These are phyloP conservation scores for Barbarea vulgaris DNA, from an alignment of 345 rosid species.

Conservation along the genomic window DNA sequence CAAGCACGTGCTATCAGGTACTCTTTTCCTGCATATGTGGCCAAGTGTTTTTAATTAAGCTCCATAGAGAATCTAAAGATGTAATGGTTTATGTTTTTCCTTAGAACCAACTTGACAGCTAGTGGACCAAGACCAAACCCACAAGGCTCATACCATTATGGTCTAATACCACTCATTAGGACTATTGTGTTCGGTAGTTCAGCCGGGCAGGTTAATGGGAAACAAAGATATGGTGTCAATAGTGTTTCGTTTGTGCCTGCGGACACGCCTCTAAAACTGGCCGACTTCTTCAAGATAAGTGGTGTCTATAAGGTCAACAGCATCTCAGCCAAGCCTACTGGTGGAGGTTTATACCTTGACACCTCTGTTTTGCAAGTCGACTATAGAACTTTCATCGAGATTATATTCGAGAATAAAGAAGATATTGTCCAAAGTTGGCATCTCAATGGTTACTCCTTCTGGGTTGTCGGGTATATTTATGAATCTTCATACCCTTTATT, in stretches of 20 bases:
- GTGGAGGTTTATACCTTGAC: constrained; percentile 66
- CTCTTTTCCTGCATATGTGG: background rate
- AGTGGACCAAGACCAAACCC: constrained; percentile 99
- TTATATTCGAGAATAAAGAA: constrained; percentile 79
- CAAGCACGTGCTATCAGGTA: constrained; percentile 94
- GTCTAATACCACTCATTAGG: constrained; percentile 66
- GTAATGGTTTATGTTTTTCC: background rate
- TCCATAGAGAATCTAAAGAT: background rate
- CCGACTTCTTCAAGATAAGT: constrained; percentile 76
- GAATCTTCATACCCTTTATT: constrained; percentile 2
- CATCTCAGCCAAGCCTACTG: constrained; percentile 63
- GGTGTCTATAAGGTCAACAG: constrained; percentile 76
- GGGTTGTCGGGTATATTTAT: constrained; percentile 78
- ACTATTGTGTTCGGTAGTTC: constrained; percentile 67
- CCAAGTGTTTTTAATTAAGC: background rate
- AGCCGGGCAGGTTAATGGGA: constrained; percentile 66
- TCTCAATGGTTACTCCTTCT: constrained; percentile 82
- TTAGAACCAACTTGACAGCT: constrained; percentile 87
- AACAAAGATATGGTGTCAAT: constrained; percentile 82
- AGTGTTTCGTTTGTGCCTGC: constrained; percentile 80
- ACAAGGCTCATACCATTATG: constrained; percentile 98
- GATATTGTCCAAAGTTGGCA: constrained; percentile 82
- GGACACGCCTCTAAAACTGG: constrained; percentile 84
- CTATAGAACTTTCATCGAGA: constrained; percentile 66
- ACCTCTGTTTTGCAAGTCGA: constrained; percentile 84